Conservation (phyloP, 805 yeast genomes). For the Yamadazyma scolyti region DNA sequence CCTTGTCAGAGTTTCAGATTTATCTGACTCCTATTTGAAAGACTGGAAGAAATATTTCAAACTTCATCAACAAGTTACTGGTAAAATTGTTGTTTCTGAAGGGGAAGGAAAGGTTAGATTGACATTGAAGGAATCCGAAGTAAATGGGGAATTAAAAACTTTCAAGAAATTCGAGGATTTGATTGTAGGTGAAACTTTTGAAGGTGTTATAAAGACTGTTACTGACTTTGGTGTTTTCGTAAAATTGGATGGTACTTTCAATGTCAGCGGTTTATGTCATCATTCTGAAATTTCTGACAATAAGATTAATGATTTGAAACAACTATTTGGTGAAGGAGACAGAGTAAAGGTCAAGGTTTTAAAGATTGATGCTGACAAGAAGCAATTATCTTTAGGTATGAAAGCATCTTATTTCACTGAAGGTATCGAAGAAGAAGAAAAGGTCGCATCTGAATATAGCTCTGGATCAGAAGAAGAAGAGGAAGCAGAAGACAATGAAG, state of each 20-base stretch:
- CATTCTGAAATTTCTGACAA: constrained; percentile 79
- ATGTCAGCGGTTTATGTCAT: constrained; percentile 85
- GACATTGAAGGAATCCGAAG: constrained; percentile 77
- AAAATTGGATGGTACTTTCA: constrained; percentile 67
- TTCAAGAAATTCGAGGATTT: constrained; percentile 66
- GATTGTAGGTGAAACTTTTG: constrained; percentile 63
- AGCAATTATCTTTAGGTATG: constrained; percentile 84
- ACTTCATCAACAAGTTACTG: constrained; percentile 68
- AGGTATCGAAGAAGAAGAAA: constrained; percentile 25
- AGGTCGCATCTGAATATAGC: constrained; percentile 25
- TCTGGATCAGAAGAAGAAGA: constrained; percentile 21
- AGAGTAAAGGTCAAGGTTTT: constrained; percentile 82
- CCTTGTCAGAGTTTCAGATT: constrained; percentile 73
- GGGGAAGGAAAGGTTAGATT: constrained; percentile 64
- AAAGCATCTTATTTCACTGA: constrained; percentile 80
- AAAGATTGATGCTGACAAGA: constrained; percentile 57
- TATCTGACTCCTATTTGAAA: constrained; percentile 75
- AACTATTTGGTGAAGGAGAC: constrained; percentile 85
- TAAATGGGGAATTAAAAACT: constrained; percentile 62
- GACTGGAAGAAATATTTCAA: constrained; percentile 84
- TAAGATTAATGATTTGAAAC: constrained; percentile 49
- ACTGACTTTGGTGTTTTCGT: constrained; percentile 92
- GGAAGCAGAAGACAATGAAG: constrained; percentile 13
- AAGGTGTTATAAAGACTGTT: constrained; percentile 73
- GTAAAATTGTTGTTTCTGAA: constrained; percentile 63